A percentile compares a stretch with the other conserved stretches of the same genome.
Conservation (phyloP, 305 asterid species). For the Fraxinus sp. region DNA sequence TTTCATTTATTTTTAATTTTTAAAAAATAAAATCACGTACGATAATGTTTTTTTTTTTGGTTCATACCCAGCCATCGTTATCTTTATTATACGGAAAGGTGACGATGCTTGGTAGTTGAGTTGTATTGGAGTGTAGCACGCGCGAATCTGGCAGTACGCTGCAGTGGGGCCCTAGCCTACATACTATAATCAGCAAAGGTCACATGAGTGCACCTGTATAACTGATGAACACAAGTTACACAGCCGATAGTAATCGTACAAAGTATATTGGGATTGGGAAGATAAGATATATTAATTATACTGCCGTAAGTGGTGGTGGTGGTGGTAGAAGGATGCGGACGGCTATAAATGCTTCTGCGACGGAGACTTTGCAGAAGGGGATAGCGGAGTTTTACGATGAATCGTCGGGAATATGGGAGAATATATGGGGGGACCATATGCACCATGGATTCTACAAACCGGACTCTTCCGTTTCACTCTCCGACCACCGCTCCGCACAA, state of each 20-base stretch:
- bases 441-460: conserved; percentile 89
- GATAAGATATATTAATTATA: neutral
- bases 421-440: conserved; percentile 98
- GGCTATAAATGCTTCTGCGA: conserved; percentile 23
- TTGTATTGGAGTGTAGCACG: conserved; percentile 4
- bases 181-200: neutral
- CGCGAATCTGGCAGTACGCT: neutral
- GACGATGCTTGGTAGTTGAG: conserved; percentile 2
- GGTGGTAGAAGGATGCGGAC: neutral
- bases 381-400: conserved; percentile 93
- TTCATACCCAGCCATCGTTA: neutral
- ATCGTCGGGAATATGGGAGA: conserved; percentile 89
- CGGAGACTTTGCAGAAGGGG: conserved; percentile 58
- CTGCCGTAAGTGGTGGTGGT: neutral
- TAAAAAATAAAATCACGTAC: neutral
- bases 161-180: conserved; percentile 11
- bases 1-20: neutral
- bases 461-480: conserved; percentile 43
- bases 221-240: neutral
- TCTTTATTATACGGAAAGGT: neutral
- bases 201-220: neutral
- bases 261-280: neutral
- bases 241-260: neutral
- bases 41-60: neutral
- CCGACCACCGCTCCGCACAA: conserved; percentile 88